Evolutionary conservation across 2,329 filamentous ascomycete species (phyloP), one percentile per base, ranked within the genome.

Genomic region (Dactylellina cionopaga): DNA sequence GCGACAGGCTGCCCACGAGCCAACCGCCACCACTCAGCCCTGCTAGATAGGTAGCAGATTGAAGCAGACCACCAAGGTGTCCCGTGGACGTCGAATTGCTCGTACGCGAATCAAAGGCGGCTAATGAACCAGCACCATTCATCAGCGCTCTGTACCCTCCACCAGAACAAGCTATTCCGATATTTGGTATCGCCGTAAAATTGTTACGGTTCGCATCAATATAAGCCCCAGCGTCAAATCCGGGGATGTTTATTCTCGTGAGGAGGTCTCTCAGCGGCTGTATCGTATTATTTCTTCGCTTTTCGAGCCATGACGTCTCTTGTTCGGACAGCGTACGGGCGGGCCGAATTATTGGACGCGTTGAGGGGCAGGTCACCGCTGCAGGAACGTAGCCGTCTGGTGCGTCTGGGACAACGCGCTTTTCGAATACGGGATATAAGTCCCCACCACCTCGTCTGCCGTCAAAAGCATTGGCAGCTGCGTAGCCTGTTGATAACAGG

Each of bases 101-200:
- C 0, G 90, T 92, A 15, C 92, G 86, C 76, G 81, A 86, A 79
- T 96, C 92, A 75, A 92, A 93, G 0, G 92, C 92, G 25, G 90
- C 86, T n/a, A 96, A 77, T 43, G 89, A 90, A 73, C 92, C 92
- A 10, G 89, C 92, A 31, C 91, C 92, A 78, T 91, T 94, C 82
- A 93, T 83, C 82, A 96, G 83, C 13, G 92, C 92, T 65, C 92
- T 85, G 79, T 95, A 96, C 39, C 92, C 92, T 78, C 92, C 92
- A 9, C 92, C 92, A 0, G 91, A 95, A 44, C 90, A 83, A 11
- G 92, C 91, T 74, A 96, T 86, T 17, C 84, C 92, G 72, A 96
- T 88, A 76, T 89, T 90, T 0, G 89, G 88, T 29, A 70, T 55
- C 49, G 15, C 29, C 0, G 81, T 82, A 79, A 89, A 88, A 2